Base-by-base conservation (phyloP, 1,284 basidiomycete genomes). In the Rhodotorula sp. region DNA sequence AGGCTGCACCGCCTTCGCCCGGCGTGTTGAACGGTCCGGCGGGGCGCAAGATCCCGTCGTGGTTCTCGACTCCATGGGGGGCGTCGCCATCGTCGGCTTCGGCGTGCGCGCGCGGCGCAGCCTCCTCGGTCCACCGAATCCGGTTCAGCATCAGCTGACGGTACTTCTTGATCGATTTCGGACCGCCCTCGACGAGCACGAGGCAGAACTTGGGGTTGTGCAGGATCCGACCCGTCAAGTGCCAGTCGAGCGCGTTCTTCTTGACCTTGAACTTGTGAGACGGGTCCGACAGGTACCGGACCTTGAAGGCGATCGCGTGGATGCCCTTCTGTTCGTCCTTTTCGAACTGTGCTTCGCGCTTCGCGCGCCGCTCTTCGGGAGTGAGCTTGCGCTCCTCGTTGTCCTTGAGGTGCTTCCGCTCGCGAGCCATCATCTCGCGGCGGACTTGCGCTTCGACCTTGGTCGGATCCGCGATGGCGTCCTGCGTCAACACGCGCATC, bases 401-500 rank as follows among this genome's bases (percentile, higher is more conserved):
- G 85, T 91, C 81, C 83, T 93, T 91, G 79, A 97, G 92, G 80
- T 99, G 96, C 37, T 84, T 85, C 75, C 93, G 88, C 77, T 89
- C 89, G 66, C 96, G 86, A 82, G 90, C 90, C 0, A 91, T 91
- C 46, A 99, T 95, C 80, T 99, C 95, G 60, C 91, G 85, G 53
- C 93, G 85, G 10, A 99, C 95, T 59, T 91, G 88, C 7, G 95
- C 95, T 81, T 99, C 96, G 20, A 99, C 92, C 75, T 95, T 90
- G 3, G 96, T 99, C 1, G 96, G 93, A 80, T 99, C 96, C 84
- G 94, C 91, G 18, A 98, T 89, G 0, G 94, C 95, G 79, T 98
- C 95, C 17, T 92, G 92, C 0, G 95, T 96, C 53, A 99, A 84
- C 20, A 99, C 96, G 79, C 94, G 94, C 95, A 99, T 98, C 79